phyloP scores from a whole-genome alignment of 768 basidiomycete genomes.

The Naganishia randhawae region DNA sequence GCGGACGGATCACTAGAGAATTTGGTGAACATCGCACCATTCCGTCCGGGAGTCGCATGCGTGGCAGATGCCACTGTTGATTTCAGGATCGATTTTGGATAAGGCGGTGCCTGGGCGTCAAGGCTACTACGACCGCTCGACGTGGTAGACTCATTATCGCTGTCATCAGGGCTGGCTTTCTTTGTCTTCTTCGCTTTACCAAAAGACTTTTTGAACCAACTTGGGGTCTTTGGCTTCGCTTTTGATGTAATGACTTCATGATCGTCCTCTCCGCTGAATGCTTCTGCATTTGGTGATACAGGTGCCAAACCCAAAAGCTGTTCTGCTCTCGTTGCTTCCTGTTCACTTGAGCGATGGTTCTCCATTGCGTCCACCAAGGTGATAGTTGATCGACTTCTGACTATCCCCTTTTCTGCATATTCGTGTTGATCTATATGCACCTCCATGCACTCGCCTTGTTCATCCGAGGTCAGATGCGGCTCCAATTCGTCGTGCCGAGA shows the following conservation, averaged over 20 bases:
- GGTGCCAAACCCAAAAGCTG: slow-evolving; percentile 25
- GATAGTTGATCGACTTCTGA: slow-evolving; percentile 46
- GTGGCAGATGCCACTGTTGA: background rate
- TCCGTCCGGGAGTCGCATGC: background rate
- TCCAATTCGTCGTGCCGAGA: slow-evolving; percentile 53
- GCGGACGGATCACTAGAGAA: background rate
- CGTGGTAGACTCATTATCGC: slow-evolving; percentile 25
- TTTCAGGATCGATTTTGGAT: slow-evolving; percentile 4
- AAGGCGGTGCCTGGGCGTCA: background rate
- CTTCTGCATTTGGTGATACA: slow-evolving; percentile 8
- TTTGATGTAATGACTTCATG: slow-evolving; percentile 12
- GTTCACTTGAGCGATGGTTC: background rate
- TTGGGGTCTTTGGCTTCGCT: slow-evolving; percentile 37
- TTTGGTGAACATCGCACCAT: background rate
- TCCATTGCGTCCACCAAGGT: slow-evolving; percentile 44
- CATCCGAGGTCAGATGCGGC: slow-evolving; percentile 36
- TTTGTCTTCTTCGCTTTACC: slow-evolving; percentile 39
- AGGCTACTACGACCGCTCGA: slow-evolving; percentile 7
- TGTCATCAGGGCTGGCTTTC: slow-evolving; percentile 22
- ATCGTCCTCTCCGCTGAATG: slow-evolving; percentile 19
- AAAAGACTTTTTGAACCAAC: slow-evolving; percentile 48
- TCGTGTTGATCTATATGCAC: slow-evolving; percentile 30
- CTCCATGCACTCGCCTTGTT: background rate
- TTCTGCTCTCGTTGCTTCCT: slow-evolving; percentile 18
- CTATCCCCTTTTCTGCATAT: slow-evolving; percentile 27